Base-by-base conservation (phyloP, 2,329 filamentous ascomycete species). In the Talaromyces funiculosus region DNA sequence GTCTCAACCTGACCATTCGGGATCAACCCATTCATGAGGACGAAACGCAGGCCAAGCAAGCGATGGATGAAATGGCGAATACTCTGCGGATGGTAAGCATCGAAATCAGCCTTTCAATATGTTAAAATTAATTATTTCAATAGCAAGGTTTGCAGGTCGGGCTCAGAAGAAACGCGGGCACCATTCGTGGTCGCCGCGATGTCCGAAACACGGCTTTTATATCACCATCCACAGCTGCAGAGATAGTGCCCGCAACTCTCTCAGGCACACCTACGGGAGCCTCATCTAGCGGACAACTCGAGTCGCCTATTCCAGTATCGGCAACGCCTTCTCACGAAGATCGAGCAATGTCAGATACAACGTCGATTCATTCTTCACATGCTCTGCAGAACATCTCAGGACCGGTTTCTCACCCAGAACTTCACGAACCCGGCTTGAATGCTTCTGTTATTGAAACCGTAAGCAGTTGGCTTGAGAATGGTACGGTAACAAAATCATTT, bases 391-490 rank as follows among this genome's bases (percentile, higher is more conserved):
- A 81, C 66, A 85, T 86, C 47, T 78, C 88, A 45, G 82, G 82
- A 3, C 84, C 89, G n/a, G 78, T 85, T 56, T 88, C 86, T 68
- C 94, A 99, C 71, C 88, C 91, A 0, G 92, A 97, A 18, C 81
- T 96, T 75, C 84, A 88, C 57, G 84, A 85, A 9, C 85, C 89
- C 1, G 93, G 94, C 2, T 80, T 99, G 5, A 94, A 91, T 72
- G 86, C 90, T 3, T 97, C 93, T 14, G 84, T 97, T 59, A 89
- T 97, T 55, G 94, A 99, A 74, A 94, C 89, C 0, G 86, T 97
- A n/a, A 94, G 86, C 63, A 90, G 90, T 14, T 86, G 85, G 57
- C 95, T 97, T 71, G 88, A 92, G 60, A 84, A 88, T 35, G 90
- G 90, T 8, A 80, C 80, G 12, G 77, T 92, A 10, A 89, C 85